phyloP scores from a whole-genome alignment of 1,284 basidiomycete genomes.

The Vanrija sp. region DNA sequence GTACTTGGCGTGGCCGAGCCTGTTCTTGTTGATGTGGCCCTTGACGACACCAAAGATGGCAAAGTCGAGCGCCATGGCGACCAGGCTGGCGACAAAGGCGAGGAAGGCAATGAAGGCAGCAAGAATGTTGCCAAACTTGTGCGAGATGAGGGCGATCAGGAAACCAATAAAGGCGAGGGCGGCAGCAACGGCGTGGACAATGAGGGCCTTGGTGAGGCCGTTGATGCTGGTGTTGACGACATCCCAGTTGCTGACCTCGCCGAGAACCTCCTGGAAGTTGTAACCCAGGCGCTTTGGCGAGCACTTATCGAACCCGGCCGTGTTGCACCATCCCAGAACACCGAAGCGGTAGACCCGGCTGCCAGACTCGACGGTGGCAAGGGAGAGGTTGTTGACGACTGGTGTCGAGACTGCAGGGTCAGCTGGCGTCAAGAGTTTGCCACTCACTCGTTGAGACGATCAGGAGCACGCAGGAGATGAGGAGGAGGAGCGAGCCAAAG shows the following conservation, averaged over 20 bases:
- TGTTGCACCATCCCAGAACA: slow-evolving; percentile 40
- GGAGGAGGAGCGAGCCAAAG: not conserved
- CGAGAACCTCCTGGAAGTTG: slow-evolving; percentile 22
- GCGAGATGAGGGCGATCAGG: slow-evolving; percentile 36
- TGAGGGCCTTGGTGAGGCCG: slow-evolving; percentile 34
- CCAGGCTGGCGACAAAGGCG: slow-evolving; percentile 41
- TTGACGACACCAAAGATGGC: slow-evolving; percentile 33
- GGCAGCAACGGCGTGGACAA: slow-evolving; percentile 44
- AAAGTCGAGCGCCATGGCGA: slow-evolving; percentile 44
- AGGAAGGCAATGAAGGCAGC: slow-evolving; percentile 36
- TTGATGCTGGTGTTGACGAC: slow-evolving; percentile 20
- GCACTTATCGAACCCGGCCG: slow-evolving; percentile 17
- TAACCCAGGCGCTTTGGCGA: slow-evolving; percentile 26
- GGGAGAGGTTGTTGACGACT: slow-evolving; percentile 30
- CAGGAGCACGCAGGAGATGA: slow-evolving; percentile 18
- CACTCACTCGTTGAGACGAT: slow-evolving; percentile 30
- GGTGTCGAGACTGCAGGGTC: slow-evolving; percentile 34
- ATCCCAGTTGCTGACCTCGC: slow-evolving; percentile 11
- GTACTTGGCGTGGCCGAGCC: slow-evolving; percentile 17
- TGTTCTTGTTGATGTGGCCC: slow-evolving; percentile 30
- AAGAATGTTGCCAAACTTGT: slow-evolving; percentile 44
- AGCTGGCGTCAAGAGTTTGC: not conserved
- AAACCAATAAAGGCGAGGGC: slow-evolving; percentile 39
- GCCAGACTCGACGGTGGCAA: slow-evolving; percentile 28
- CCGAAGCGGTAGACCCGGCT: slow-evolving; percentile 27